Percentiles rank a stretch among this genome's conserved stretches.
phyloP scores from a whole-genome alignment of 1,284 basidiomycete genomes.

The Pyrrhoderma noxium region DNA sequence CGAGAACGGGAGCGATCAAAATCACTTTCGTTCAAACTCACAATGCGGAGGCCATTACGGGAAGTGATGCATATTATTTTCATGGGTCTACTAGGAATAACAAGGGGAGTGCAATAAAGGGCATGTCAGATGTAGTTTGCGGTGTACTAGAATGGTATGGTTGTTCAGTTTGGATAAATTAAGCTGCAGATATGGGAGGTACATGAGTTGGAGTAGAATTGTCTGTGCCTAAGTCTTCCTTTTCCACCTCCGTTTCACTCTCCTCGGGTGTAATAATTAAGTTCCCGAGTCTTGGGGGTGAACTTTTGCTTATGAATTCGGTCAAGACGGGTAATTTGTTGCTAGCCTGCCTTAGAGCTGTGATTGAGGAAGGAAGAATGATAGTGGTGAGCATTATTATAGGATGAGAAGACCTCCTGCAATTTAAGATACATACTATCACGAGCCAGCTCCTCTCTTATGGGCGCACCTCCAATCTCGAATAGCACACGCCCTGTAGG shows the following conservation, averaged over 20 bases:
- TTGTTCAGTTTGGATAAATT: too few species aligned
- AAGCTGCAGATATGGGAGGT: too few species aligned
- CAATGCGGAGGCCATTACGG: too few species aligned
- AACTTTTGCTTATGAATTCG: constrained; percentile 74
- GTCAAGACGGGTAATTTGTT: constrained; percentile 85
- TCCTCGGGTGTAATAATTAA: constrained; percentile 43
- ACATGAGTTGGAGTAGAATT: too few species aligned
- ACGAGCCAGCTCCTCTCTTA: constrained; percentile 89
- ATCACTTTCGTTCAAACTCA: too few species aligned
- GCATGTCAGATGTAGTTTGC: too few species aligned
- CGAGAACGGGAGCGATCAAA: too few species aligned
- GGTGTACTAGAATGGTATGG: too few species aligned
- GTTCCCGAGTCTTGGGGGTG: constrained; percentile 77
- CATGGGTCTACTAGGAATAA: too few species aligned
- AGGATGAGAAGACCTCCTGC: not conserved
- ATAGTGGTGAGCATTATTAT: constrained; percentile 1
- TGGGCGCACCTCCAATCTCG: constrained; percentile 87
- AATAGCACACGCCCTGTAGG: constrained; percentile 91
- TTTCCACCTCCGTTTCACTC: not conserved
- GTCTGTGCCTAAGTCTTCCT: too few species aligned
- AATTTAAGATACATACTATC: constrained; percentile 57
- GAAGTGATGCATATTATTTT: too few species aligned
- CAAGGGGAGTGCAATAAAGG: too few species aligned
- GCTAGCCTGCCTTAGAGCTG: constrained; percentile 86
- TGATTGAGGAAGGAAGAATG: constrained; percentile 5